Evolutionary conservation across 768 basidiomycete genomes (phyloP), one percentile per base, ranked within the genome.

Genomic region (Tylopilus subfusipes): DNA sequence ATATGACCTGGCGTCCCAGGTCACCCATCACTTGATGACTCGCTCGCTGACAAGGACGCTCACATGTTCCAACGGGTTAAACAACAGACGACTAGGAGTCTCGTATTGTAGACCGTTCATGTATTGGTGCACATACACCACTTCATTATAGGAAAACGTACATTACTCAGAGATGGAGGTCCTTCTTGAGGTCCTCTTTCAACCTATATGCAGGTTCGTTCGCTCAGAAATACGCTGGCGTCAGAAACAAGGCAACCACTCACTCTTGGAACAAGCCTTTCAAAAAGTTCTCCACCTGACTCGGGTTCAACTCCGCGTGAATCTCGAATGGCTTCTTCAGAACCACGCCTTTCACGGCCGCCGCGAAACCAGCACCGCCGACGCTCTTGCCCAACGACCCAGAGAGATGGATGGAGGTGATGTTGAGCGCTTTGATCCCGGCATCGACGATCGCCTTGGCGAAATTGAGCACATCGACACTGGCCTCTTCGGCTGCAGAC

Each of bases 351-450:
- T 56, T 54, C 21, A 56, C 22, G 33, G 34, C 33, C 18, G 51
- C 39, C 10, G 13, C 14, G 11, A 54, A 30, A 2, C 30, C 40
- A 19, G n/a, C 40, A 6, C 55, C 45, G 5, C 36, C 14, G 5
- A 52, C 27, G 19, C 52, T 54, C 47, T 48, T 44, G 11, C 52
- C 29, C 8, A 56, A 25, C 11, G 52, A 36, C 40, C 52, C 55
- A 29, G 47, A 54, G 33, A 57, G 22, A 14, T 49, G 52, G 29
- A 57, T 3, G 18, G 52, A 48, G 19, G 56, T 55, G 7, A 50
- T 46, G 18, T 46, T n/a, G 24, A 57, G 36, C 19, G 30, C 42
- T 22, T 40, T 29, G 3, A 22, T 8, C 16, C 40, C 46, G 7
- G 29, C 45, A 10, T 22, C 18, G 25, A 44, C 34, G 34, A 53